Conservation (phyloP, 805 yeast genomes). For the Metschnikowia continentalis region DNA sequence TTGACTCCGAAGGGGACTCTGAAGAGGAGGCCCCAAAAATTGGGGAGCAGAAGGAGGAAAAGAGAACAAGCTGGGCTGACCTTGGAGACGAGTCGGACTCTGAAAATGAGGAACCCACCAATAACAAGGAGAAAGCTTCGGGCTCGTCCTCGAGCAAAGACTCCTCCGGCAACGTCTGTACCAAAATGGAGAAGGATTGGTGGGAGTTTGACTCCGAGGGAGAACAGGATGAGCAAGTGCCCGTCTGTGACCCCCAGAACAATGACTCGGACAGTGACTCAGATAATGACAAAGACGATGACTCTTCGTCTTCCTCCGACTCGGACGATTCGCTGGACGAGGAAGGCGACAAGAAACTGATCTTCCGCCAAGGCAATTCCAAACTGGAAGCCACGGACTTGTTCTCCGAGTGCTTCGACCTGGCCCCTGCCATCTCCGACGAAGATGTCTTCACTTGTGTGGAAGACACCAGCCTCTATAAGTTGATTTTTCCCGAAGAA, state of each 20-base stretch:
- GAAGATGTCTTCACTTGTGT: background rate
- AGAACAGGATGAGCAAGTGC: background rate
- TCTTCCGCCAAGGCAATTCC: background rate
- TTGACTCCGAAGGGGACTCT: too few relatives aligned
- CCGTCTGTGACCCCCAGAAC: background rate
- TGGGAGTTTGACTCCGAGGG: slow-evolving; percentile 9
- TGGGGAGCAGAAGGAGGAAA: too few relatives aligned
- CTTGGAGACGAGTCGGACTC: too few relatives aligned
- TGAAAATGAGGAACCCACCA: too few relatives aligned
- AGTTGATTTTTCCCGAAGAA: slow-evolving; percentile 3
- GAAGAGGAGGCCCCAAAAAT: too few relatives aligned
- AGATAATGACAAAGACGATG: background rate
- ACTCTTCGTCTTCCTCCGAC: background rate
- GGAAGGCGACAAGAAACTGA: background rate
- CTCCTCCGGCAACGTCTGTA: slow-evolving; percentile 5
- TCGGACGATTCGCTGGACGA: slow-evolving; percentile 4
- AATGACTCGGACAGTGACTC: background rate
- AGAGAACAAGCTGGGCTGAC: too few relatives aligned
- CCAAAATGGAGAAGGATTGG: slow-evolving; percentile 5
- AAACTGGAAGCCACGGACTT: background rate
- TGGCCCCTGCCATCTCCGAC: background rate
- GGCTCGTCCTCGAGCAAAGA: too few relatives aligned
- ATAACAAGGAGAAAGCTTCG: too few relatives aligned
- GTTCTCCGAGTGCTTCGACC: slow-evolving; percentile 3
- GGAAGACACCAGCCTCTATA: background rate